Evolutionary conservation across 2,329 filamentous ascomycete genomes (phyloP).

Genomic region (Arthrobotrys pseudoclavata): DNA sequence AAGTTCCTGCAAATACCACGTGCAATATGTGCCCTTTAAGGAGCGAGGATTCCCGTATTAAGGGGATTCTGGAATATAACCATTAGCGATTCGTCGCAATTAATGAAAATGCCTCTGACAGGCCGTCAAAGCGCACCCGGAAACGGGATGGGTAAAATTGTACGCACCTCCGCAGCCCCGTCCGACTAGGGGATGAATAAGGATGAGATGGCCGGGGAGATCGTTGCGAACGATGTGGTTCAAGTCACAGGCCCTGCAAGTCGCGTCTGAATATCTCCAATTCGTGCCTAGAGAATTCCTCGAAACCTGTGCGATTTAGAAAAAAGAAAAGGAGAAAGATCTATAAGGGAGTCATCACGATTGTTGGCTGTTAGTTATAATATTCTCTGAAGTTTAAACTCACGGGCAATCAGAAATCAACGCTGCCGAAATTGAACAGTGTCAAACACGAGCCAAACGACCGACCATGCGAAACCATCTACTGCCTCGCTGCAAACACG

Average conservation of each 20-base stretch:
- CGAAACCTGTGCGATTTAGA: conserved; percentile 10
- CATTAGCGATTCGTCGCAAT: conserved; percentile 35
- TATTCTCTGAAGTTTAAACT: conserved; percentile 12
- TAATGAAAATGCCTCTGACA: conserved; percentile 6
- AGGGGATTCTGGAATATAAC: conserved; percentile 32
- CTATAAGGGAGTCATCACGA: conserved; percentile 5
- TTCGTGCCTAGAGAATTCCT: conserved; percentile 6
- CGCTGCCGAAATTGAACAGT: conserved; percentile 9
- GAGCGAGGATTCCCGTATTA: conserved; percentile 54
- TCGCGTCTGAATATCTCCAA: conserved; percentile 36
- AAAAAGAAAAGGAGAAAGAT: not conserved
- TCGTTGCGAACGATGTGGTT: conserved; percentile 24
- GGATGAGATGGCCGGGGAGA: conserved; percentile 30
- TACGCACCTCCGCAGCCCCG: conserved; percentile 50
- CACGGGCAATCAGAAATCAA: conserved; percentile 21
- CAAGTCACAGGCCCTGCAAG: conserved; percentile 22
- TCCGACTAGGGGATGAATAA: conserved; percentile 32
- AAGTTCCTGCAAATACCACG: conserved; percentile 55
- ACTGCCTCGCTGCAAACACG: conserved; percentile 48
- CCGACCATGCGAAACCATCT: not conserved
- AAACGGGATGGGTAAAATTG: conserved; percentile 20
- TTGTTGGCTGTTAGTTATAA: conserved; percentile 18
- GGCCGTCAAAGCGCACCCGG: conserved; percentile 8
- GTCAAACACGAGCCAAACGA: conserved; percentile 13
- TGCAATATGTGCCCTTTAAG: conserved; percentile 42